These are phyloP conservation scores for Ilyonectria destructans DNA, from an alignment of 2,329 filamentous ascomycete species.

Conservation along the genomic window DNA sequence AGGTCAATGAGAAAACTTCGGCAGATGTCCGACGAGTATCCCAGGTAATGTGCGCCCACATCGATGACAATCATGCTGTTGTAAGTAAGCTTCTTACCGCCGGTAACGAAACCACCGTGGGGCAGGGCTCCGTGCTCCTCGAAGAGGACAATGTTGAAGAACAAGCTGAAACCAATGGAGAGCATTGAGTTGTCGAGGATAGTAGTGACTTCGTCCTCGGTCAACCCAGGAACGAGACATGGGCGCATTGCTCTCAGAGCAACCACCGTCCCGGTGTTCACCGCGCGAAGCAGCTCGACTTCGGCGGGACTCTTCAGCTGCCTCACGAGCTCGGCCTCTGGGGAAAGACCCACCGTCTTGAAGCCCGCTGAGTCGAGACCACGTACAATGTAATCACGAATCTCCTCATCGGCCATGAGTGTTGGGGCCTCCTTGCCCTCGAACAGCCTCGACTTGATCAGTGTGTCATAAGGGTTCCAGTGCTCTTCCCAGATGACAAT, in stretches of 20 bases:
- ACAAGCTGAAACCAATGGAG: slow-evolving; percentile 69
- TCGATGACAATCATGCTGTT: slow-evolving; percentile 76
- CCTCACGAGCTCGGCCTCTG: slow-evolving; percentile 71
- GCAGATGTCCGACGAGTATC: slow-evolving; percentile 77
- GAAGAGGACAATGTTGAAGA: slow-evolving; percentile 78
- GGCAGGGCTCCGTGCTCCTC: slow-evolving; percentile 69
- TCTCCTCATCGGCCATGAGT: slow-evolving; percentile 78
- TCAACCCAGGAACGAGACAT: slow-evolving; percentile 71
- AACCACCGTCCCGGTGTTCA: slow-evolving; percentile 76
- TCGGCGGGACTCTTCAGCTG: slow-evolving; percentile 73
- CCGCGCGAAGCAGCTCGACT: slow-evolving; percentile 71
- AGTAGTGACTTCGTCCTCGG: slow-evolving; percentile 70
- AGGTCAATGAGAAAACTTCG: slow-evolving; percentile 72
- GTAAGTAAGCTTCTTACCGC: slow-evolving; percentile 65
- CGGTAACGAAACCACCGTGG: slow-evolving; percentile 69
- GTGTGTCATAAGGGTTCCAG: slow-evolving; percentile 74
- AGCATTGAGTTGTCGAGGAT: slow-evolving; percentile 71
- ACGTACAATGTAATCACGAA: slow-evolving; percentile 74
- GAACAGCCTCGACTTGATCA: slow-evolving; percentile 63
- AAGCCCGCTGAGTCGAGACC: slow-evolving; percentile 70
- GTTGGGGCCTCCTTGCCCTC: slow-evolving; percentile 46
- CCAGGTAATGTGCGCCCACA: slow-evolving; percentile 73
- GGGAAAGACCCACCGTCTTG: slow-evolving; percentile 68
- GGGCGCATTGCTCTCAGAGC: slow-evolving; percentile 71
- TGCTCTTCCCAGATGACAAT: slow-evolving; percentile 76